phyloP scores from a whole-genome alignment of 495 filamentous ascomycete genomes.

The Corynascus novoguineensis region DNA sequence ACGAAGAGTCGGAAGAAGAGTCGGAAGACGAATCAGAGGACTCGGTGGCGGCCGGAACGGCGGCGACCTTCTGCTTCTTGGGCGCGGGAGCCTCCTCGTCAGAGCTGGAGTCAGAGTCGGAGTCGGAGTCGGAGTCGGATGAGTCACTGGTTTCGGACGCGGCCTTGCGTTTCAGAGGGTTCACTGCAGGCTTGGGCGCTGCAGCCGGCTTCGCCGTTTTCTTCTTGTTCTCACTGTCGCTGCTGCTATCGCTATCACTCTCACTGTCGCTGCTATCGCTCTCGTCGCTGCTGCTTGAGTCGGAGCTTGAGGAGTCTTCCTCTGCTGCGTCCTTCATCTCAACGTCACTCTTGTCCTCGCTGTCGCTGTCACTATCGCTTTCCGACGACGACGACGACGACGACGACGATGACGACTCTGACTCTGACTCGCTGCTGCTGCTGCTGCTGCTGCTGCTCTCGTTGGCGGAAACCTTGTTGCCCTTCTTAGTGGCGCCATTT shows the following conservation, averaged over 20 bases:
- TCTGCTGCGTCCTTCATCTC: constrained; percentile 21
- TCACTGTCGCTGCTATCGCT: constrained; percentile 38
- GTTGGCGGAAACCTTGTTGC: constrained; percentile 32
- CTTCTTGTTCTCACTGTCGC: constrained; percentile 55
- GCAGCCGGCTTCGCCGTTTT: constrained; percentile 34
- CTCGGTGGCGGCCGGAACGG: constrained; percentile 19
- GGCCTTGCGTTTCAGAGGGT: constrained; percentile 61
- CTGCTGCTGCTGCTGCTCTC: constrained; percentile 31
- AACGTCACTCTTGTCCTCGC: constrained; percentile 62
- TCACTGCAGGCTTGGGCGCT: constrained; percentile 23
- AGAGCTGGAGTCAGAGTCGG: constrained; percentile 16
- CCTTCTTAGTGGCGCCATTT: constrained; percentile 30
- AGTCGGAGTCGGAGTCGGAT: constrained; percentile 25
- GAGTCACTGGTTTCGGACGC: constrained; percentile 36
- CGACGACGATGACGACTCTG: constrained; percentile 75
- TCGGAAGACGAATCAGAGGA: constrained; percentile 25
- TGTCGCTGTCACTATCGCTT: constrained; percentile 92
- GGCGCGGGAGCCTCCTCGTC: constrained; percentile 24
- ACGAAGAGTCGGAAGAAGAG: constrained; percentile 13
- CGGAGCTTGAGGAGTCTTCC: constrained; percentile 12
- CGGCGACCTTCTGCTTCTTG: constrained; percentile 29
- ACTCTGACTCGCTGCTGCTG: constrained; percentile 14
- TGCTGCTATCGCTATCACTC: constrained; percentile 44
- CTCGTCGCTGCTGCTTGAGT: constrained; percentile 39
- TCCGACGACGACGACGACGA: too few relatives aligned